phyloP scores from a whole-genome alignment of 164 flowering plant species.

The grape (Vitis vinifera) region ASM3070453v1 NC_081811.1:4171001-4171500 shows the following conservation, averaged over 20 bases:
- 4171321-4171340: too few species aligned
- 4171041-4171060: background rate
- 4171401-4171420: background rate
- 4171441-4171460: too few species aligned
- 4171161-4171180: constrained; percentile 67
- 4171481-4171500: too few species aligned
- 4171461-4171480: too few species aligned
- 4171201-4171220: constrained; percentile 75
- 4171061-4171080: constrained; percentile 35
- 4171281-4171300: background rate
- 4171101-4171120: constrained; percentile 29
- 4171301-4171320: too few species aligned
- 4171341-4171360: too few species aligned
- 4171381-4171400: background rate
- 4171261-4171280: background rate
- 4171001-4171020: constrained; percentile 11
- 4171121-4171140: constrained; percentile 78
- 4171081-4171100: constrained; percentile 37
- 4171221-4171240: constrained; percentile 79
- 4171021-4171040: constrained; percentile 6
- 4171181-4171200: constrained; percentile 85
- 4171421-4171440: too few species aligned
- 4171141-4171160: constrained; percentile 64
- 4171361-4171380: background rate
- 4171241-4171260: background rate